Base-by-base conservation (phyloP, 2,329 filamentous ascomycete genomes). In the Nothophaeocryptopus gaeumannii region DNA sequence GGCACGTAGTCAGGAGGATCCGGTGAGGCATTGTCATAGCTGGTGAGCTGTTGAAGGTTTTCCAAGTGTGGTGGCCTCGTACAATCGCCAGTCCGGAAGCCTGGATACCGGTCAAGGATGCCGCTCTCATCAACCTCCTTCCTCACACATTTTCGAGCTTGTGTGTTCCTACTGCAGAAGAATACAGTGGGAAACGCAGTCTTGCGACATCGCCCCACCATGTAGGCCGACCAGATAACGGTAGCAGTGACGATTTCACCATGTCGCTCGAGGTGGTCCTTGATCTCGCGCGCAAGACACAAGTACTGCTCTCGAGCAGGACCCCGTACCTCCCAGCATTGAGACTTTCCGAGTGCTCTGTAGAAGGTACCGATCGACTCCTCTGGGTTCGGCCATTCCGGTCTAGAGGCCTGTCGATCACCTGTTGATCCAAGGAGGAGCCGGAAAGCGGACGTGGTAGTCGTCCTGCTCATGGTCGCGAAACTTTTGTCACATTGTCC, bases 281-380 rank as follows among this genome's bases (percentile, higher is more conserved):
- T 50, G 35, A 50, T 50, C 8, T 39, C 47, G 12, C 40, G n/a
- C 14, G 47, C 47, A 14, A 50, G 40, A 26, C 11, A 20, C 9
- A 45, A n/a, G 34, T 37, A 50, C 11, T 30, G 12, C 9, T 44
- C 39, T 11, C 47, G 39, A 34, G 47, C 47, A 1, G 12, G 12
- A 10, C 47, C 47, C 34, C 47, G 34, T 36, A 50, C 45, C 14
- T 50, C 47, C 47, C 47, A 50, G 26, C 40, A 50, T 14, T 50
- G 47, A 40, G 26, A 33, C 14, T 39, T 42, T 9, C 47, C 47
- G 14, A 50, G 30, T 5, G 13, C 14, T n/a, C 47, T 14, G 29
- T 50, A 39, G 7, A 44, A 39, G 10, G 16, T 12, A 10, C 39
- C 47, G 3, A 45, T 40, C 8, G 47, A 50, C 8, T 16, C 39